Conservation (phyloP, 2,329 filamentous ascomycete genomes). For the Exophiala phaeomuriformis region DNA sequence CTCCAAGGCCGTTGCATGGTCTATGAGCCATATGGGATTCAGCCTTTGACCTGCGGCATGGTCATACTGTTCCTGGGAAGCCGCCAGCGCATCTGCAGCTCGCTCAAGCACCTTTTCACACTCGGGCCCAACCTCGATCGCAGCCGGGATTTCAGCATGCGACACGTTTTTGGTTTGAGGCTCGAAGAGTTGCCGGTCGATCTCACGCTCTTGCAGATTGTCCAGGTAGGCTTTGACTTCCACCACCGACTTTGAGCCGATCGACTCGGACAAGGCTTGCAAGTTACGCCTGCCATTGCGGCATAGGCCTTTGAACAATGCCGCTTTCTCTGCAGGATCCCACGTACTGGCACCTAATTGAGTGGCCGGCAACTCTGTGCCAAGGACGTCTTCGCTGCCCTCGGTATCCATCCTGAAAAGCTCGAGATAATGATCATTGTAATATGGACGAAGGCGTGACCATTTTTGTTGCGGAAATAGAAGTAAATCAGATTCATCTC, state of each 20-base stretch:
- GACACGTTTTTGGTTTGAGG: slow-evolving; percentile 36
- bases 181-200: slow-evolving; percentile 36
- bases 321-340: slow-evolving; percentile 62
- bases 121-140: slow-evolving; percentile 60
- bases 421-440: slow-evolving; percentile 45
- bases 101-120: slow-evolving; percentile 61
- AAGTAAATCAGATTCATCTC: not conserved
- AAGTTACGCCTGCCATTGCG: slow-evolving; percentile 59
- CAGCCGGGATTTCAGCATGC: slow-evolving; percentile 59
- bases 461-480: slow-evolving; percentile 14
- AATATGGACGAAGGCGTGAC: slow-evolving; percentile 28
- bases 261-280: slow-evolving; percentile 52
- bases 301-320: slow-evolving; percentile 59
- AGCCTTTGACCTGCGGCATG: slow-evolving; percentile 51
- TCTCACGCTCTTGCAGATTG: slow-evolving; percentile 50
- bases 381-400: slow-evolving; percentile 24
- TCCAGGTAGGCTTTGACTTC: slow-evolving; percentile 66
- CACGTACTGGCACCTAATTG: slow-evolving; percentile 66
- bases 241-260: slow-evolving; percentile 64
- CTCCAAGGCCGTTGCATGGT: slow-evolving; percentile 23
- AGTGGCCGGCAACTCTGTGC: slow-evolving; percentile 19
- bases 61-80: slow-evolving; percentile 58
- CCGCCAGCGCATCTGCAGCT: slow-evolving; percentile 58
- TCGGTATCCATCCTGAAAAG: slow-evolving; percentile 53
- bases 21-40: slow-evolving; percentile 54